Percentiles rank a stretch among this genome's conserved stretches.
Evolutionary conservation across 2,329 filamentous ascomycete species (phyloP).

Genomic region (Stachybotrys chartarum): DNA sequence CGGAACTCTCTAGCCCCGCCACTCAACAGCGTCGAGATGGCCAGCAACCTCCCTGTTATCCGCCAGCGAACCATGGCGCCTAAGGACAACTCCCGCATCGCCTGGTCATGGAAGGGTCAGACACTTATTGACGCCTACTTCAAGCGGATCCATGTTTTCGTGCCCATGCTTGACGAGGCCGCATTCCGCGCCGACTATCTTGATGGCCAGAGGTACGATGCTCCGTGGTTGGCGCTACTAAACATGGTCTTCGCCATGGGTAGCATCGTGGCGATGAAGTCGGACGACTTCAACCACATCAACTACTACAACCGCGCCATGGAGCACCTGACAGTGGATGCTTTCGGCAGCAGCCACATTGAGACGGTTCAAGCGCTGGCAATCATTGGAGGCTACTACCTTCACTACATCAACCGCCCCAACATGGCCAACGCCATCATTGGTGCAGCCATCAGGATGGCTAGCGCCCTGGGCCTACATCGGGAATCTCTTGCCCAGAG

Average conservation of each 20-base stretch:
- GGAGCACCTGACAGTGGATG: conserved; percentile 58
- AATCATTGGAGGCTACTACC: conserved; percentile 67
- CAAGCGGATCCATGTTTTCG: conserved; percentile 62
- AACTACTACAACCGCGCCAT: conserved; percentile 64
- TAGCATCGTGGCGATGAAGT: conserved; percentile 59
- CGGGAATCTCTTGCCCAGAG: conserved; percentile 35
- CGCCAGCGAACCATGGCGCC: conserved; percentile 33
- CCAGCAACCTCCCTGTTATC: conserved; percentile 35
- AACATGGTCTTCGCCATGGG: conserved; percentile 75
- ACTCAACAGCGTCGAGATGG: conserved; percentile 38
- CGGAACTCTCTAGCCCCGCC: conserved; percentile 37
- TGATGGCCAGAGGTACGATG: conserved; percentile 47
- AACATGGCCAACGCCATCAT: conserved; percentile 71
- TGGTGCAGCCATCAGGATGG: conserved; percentile 65
- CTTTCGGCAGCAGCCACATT: conserved; percentile 49
- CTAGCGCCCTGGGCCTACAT: conserved; percentile 63
- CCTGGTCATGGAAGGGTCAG: conserved; percentile 59
- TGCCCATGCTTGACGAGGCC: conserved; percentile 67
- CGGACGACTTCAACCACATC: conserved; percentile 59
- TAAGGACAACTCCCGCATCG: conserved; percentile 41
- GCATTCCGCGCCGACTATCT: conserved; percentile 40
- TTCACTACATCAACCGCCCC: conserved; percentile 68
- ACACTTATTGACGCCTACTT: conserved; percentile 71
- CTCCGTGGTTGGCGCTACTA: conserved; percentile 63
- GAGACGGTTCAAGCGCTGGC: conserved; percentile 66